phyloP scores from a whole-genome alignment of 495 filamentous ascomycete species.

The Lophium mytilinum region DNA sequence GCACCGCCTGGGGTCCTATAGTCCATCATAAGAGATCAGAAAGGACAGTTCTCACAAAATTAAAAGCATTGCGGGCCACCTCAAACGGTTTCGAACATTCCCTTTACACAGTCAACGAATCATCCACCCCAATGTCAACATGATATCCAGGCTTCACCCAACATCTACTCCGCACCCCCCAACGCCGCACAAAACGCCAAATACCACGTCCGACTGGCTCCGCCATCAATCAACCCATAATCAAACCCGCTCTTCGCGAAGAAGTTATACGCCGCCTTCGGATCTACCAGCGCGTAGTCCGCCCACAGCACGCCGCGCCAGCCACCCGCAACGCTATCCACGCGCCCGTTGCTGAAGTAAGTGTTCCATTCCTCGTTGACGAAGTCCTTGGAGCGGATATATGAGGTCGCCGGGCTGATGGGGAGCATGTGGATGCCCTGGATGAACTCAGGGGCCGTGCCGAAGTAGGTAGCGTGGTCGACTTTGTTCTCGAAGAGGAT shows the following conservation, averaged over 20 bases:
- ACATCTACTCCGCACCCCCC: constrained; percentile 12
- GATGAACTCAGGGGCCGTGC: constrained; percentile 67
- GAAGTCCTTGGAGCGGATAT: constrained; percentile 58
- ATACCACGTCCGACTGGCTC: constrained; percentile 82
- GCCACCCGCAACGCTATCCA: constrained; percentile 53
- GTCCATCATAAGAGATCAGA: no score
- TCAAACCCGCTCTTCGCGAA: constrained; percentile 62
- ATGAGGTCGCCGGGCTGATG: constrained; percentile 59
- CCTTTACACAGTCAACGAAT: background rate
- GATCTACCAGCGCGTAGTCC: constrained; percentile 73
- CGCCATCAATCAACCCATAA: constrained; percentile 66
- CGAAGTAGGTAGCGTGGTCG: constrained; percentile 92
- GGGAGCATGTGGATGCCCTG: constrained; percentile 96
- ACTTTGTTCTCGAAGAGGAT: constrained; percentile 97
- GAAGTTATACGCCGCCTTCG: constrained; percentile 60
- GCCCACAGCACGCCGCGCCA: constrained; percentile 81
- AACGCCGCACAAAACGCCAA: constrained; percentile 65
- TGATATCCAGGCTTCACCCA: background rate
- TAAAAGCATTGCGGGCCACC: no score
- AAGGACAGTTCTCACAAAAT: no score
- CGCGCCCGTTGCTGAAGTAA: constrained; percentile 59
- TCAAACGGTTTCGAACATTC: no score
- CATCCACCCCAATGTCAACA: no score
- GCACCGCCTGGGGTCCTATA: no score
- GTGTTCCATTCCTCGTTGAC: constrained; percentile 78